Evolutionary conservation across 345 rosid species (phyloP).

Genomic region (Boechera stricta): DNA sequence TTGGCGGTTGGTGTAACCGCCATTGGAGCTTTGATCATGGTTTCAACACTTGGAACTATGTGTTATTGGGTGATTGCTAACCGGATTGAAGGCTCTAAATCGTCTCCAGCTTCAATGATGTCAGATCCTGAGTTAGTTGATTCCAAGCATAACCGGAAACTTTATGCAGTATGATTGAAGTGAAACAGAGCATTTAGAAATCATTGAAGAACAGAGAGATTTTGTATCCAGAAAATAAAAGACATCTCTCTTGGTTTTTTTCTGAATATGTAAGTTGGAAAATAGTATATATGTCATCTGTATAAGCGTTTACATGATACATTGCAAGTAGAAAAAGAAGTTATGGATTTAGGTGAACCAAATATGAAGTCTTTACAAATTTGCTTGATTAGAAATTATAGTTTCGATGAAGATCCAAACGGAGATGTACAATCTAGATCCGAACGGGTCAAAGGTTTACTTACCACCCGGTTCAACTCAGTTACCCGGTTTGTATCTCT

Average conservation of each 20-base stretch:
- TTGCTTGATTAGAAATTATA: constrained; percentile 44
- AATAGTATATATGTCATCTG: background rate
- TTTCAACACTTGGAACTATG: constrained; percentile 84
- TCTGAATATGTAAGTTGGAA: constrained; percentile 16
- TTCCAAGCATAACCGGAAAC: constrained; percentile 58
- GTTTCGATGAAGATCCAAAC: constrained; percentile 75
- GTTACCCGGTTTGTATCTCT: constrained; percentile 59
- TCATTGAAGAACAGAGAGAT: constrained; percentile 29
- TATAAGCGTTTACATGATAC: background rate
- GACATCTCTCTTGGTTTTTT: constrained; percentile 11
- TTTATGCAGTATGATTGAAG: constrained; percentile 68
- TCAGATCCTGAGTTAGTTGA: constrained; percentile 69
- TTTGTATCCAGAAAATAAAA: constrained; percentile 34
- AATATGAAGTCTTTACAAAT: no score
- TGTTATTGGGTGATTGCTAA: constrained; percentile 83
- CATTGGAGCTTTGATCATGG: constrained; percentile 79
- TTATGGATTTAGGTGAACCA: no score
- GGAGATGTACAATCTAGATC: constrained; percentile 64
- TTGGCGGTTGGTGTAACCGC: constrained; percentile 63
- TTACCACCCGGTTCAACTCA: constrained; percentile 72
- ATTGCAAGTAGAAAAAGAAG: no score
- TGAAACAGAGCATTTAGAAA: constrained; percentile 2
- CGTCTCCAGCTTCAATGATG: constrained; percentile 60
- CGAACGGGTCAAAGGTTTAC: constrained; percentile 56
- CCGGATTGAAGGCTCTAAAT: constrained; percentile 63